These are phyloP conservation scores for Talaromyces stipitatus DNA, from an alignment of 495 filamentous ascomycete species.

Conservation along the genomic window DNA sequence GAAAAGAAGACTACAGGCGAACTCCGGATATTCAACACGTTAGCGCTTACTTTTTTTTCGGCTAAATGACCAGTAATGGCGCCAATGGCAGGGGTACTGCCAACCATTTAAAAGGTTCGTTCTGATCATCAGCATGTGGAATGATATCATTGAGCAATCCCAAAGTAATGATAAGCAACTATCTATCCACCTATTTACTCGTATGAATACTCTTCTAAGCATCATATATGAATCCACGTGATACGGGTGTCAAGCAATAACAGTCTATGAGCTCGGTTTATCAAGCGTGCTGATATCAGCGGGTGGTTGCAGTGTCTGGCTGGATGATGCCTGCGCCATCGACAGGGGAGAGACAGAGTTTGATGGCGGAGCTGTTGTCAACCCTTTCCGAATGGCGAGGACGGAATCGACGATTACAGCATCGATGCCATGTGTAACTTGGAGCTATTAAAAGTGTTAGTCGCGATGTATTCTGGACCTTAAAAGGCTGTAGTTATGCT, in stretches of 20 bases:
- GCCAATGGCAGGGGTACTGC: too few relatives aligned
- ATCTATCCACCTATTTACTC: not conserved
- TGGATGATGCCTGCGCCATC: not conserved
- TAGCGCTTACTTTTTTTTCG: too few relatives aligned
- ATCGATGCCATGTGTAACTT: conserved; percentile 93
- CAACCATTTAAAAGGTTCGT: too few relatives aligned
- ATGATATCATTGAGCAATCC: not conserved
- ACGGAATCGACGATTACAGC: conserved; percentile 95
- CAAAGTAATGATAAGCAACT: not conserved
- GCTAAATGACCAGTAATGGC: too few relatives aligned
- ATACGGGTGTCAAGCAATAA: not conserved
- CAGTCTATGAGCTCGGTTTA: not conserved
- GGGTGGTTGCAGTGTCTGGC: not conserved
- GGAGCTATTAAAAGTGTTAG: conserved; percentile 48
- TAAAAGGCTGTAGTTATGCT: not conserved
- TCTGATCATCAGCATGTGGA: not conserved
- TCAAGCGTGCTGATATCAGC: conserved; percentile 2
- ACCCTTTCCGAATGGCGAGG: conserved; percentile 66
- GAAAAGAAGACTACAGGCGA: too few relatives aligned
- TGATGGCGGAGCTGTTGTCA: not conserved
- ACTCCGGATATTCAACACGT: too few relatives aligned
- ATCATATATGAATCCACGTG: not conserved
- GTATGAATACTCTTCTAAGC: not conserved
- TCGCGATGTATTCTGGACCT: not conserved
- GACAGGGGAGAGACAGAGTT: not conserved